Percentiles rank a stretch among this genome's conserved stretches.
These are phyloP conservation scores for Solanum ahanhuiri DNA, from an alignment of 257 asterid genomes.

Conservation along the genomic window DNA sequence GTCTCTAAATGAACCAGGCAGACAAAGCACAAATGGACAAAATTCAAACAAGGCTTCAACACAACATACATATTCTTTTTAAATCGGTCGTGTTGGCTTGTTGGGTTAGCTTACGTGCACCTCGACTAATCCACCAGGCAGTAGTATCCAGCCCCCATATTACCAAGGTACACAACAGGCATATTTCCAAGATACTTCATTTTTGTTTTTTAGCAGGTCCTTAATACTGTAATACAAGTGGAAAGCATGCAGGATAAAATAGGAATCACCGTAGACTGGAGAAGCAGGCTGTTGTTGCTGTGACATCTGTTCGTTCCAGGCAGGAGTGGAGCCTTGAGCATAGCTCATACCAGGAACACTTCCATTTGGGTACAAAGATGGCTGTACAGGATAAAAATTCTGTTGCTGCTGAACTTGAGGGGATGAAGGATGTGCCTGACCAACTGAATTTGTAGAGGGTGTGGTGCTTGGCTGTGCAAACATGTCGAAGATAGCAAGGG, in stretches of 20 bases:
- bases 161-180: neutral
- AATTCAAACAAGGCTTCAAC: neutral
- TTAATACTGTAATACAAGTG: neutral
- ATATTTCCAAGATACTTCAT: neutral
- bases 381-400: constrained; percentile 31
- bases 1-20: neutral
- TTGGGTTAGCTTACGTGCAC: neutral
- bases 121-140: neutral
- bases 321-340: constrained; percentile 43
- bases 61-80: neutral
- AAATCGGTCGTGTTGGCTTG: neutral
- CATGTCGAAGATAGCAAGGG: constrained; percentile 86
- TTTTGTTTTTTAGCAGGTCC: neutral
- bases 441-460: constrained; percentile 29
- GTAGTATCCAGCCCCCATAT: neutral
- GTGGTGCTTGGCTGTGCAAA: constrained; percentile 41
- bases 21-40: neutral
- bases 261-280: constrained; percentile 56
- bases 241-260: neutral
- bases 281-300: constrained; percentile 74
- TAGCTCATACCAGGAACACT: constrained; percentile 32
- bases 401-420: constrained; percentile 60
- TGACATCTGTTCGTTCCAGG: constrained; percentile 55
- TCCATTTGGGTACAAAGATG: constrained; percentile 49
- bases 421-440: constrained; percentile 49